Percentiles rank a stretch among this genome's conserved stretches.
Conservation (phyloP, 2,329 filamentous ascomycete genomes). For the Onygena corvina region DNA sequence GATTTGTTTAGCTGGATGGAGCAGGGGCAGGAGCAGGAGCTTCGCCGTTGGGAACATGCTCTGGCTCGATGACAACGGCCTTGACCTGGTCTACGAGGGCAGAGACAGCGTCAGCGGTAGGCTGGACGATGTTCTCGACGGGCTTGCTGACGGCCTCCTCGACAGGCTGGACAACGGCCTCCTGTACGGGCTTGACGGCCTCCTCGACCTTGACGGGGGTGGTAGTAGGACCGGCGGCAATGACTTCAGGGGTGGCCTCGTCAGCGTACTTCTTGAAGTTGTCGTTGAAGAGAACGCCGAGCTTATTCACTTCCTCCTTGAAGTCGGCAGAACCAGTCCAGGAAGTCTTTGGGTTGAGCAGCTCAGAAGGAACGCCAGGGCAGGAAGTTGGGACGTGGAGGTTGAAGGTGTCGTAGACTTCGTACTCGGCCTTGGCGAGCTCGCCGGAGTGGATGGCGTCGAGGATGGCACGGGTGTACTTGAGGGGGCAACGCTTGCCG, state of each 20-base stretch:
- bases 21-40: too few relatives aligned
- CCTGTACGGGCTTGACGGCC: conserved; percentile 1
- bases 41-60: not conserved
- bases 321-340: conserved; percentile 82
- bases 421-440: conserved; percentile 84
- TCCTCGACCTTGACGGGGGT: not conserved
- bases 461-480: conserved; percentile 96
- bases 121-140: not conserved
- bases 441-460: conserved; percentile 96
- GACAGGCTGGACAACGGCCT: not conserved
- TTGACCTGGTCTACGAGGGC: not conserved
- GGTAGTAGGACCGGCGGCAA: conserved; percentile 40
- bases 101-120: not conserved
- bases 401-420: conserved; percentile 95
- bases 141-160: too few relatives aligned
- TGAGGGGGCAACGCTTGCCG: conserved; percentile 92
- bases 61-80: not conserved
- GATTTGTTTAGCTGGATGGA: not conserved
- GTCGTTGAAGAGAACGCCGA: conserved; percentile 78
- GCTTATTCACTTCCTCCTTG: conserved; percentile 76
- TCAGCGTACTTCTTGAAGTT: conserved; percentile 95
- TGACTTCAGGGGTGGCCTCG: conserved; percentile 68
- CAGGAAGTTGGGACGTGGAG: conserved; percentile 87
- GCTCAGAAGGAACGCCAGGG: conserved; percentile 74
- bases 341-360: conserved; percentile 86